Evolutionary conservation across 345 rosid genomes (phyloP), one percentile per base, ranked within the genome.

Genomic region (Euphorbia lathyris): DNA sequence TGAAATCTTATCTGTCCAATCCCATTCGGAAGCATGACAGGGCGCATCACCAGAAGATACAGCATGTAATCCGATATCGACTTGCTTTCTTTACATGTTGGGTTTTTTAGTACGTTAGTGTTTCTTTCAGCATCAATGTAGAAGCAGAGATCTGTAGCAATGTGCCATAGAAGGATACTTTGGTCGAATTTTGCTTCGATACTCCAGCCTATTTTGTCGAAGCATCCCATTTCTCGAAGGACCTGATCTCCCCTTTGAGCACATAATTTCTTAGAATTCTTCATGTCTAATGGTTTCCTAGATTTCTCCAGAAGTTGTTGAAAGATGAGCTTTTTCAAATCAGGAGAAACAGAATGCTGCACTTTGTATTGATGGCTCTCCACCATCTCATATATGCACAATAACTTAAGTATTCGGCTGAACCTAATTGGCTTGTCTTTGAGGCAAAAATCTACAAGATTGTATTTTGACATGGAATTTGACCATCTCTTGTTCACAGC

Each of bases 91-190:
- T 63, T 43, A 43, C 67, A 63, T 20, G 12, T 2, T 42, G 20
- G 32, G 52, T 23, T 63, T 22, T 25, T 20, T 23, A 63, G 23
- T 22, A 63, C 2, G 26, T 13, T 63, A 4, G 52, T 38, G 8
- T 52, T 58, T 0, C 3, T 71, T 66, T 43, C 59, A 1, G 1
- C 42, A 55, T 79, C 81, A 11, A 11, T 17, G 25, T 53, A 4
- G 43, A 72, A 79, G 61, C 82, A 79, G 34, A 84, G 79, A 27
- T 79, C 88, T 14, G 87, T 86, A 20, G 90, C 87, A 48, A 86
- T 76, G 53, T 86, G 86, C 90, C 88, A 86, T 10, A 83, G 59
- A 0, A 86, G 84, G 51, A 86, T 55, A 81, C 85, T 83, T 63
- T 81, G 79, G 23, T 86, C 86, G n/a, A 78, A 86, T 47, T 83